Evolutionary conservation across 2,329 filamentous ascomycete genomes (phyloP).

Genomic region (Zymoseptoria ardabiliae): DNA sequence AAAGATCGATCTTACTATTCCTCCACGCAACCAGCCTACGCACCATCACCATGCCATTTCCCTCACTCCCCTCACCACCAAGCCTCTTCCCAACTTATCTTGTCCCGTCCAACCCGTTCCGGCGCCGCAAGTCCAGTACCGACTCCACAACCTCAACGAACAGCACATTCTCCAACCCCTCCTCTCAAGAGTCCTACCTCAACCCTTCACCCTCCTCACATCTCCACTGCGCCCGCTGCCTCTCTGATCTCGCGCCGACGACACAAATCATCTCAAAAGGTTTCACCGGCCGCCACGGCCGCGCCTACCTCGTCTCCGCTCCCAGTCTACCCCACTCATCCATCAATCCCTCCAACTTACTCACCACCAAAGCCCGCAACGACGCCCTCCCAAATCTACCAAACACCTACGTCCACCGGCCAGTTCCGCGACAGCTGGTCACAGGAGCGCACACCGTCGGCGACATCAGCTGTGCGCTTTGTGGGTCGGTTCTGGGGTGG

Average conservation of each 20-base stretch:
- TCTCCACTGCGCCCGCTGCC: constrained; percentile 53
- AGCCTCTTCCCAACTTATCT: constrained; percentile 46
- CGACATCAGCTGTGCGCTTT: constrained; percentile 52
- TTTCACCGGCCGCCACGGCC: constrained; percentile 58
- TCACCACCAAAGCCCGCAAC: constrained; percentile 20
- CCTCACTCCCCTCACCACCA: constrained; percentile 26
- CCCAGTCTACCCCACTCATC: constrained; percentile 29
- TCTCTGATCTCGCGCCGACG: constrained; percentile 51
- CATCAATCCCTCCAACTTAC: constrained; percentile 12
- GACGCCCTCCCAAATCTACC: constrained; percentile 39
- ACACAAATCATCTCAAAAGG: constrained; percentile 57
- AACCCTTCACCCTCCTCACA: constrained; percentile 37
- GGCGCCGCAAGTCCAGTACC: constrained; percentile 37
- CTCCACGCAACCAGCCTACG: not conserved
- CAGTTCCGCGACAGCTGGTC: constrained; percentile 52
- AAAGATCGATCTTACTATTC: not conserved
- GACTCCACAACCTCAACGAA: constrained; percentile 31
- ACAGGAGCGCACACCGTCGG: constrained; percentile 57
- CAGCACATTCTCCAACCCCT: constrained; percentile 11
- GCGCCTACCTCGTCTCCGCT: constrained; percentile 55
- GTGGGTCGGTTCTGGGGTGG: constrained; percentile 53
- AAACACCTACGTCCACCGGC: constrained; percentile 51
- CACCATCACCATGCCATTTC: constrained; percentile 19
- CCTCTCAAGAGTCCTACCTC: constrained; percentile 33
- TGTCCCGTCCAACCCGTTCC: constrained; percentile 43